phyloP scores from a whole-genome alignment of 164 flowering plant species.

The Tetrastigma voinierianum region DNA sequence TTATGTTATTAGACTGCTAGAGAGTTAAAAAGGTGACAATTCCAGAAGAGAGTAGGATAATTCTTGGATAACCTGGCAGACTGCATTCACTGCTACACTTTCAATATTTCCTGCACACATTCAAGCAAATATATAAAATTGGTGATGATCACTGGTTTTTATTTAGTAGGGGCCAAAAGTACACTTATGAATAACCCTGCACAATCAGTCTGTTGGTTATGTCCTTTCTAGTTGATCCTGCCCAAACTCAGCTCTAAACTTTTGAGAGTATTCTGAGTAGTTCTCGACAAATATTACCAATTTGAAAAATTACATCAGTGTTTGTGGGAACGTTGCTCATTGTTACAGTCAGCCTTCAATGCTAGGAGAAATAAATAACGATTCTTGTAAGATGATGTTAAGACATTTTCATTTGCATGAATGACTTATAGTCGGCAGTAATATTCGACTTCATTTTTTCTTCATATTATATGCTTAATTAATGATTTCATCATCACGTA shows the following conservation, averaged over 20 bases:
- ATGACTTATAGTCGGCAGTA: neutral
- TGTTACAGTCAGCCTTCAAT: neutral
- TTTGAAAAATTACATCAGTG: slow-evolving; percentile 19
- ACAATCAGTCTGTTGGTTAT: neutral
- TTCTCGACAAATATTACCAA: slow-evolving; percentile 89
- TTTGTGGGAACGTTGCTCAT: neutral
- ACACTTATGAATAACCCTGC: neutral
- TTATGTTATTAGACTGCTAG: too few species aligned
- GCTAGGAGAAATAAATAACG: neutral
- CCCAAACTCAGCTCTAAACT: slow-evolving; percentile 56
- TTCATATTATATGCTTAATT: too few species aligned
- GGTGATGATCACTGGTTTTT: neutral
- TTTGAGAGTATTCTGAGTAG: slow-evolving; percentile 86
- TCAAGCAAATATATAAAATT: too few species aligned
- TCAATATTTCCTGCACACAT: too few species aligned
- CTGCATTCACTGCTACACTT: too few species aligned
- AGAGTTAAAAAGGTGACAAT: too few species aligned
- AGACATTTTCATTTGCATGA: neutral
- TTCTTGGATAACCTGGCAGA: too few species aligned
- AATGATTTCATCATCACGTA: too few species aligned
- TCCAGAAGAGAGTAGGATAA: too few species aligned
- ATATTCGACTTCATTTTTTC: neutral
- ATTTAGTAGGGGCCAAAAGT: neutral
- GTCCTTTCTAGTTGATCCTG: slow-evolving; percentile 49
- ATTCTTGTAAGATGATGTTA: neutral